Evolutionary conservation across 495 filamentous ascomycete genomes (phyloP), one percentile per base, ranked within the genome.

Genomic region (Viridothelium virens): DNA sequence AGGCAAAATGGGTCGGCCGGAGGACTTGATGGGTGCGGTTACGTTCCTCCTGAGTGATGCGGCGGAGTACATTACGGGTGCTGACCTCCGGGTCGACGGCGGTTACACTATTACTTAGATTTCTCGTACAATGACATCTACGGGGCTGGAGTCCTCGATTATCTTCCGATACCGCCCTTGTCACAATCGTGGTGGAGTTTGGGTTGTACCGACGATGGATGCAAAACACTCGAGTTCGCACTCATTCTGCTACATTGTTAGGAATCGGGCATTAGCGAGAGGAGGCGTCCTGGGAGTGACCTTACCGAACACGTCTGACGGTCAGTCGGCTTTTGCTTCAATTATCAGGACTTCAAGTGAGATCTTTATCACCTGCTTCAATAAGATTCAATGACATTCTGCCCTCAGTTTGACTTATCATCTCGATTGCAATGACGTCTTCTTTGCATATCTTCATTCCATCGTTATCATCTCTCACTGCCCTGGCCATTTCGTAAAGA

Each of bases 21-120:
- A 89, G 73, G 94, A 97, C 70, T 81, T 97, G 25, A 96, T 93
- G 91, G 93, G 93, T 1, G 86, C 93, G 1, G 93, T 96, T 59
- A 89, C 89, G 1, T 97, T 93, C 79, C 77, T 97, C 70, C 85
- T 90, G 37, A 93, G 89, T 65, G 94, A 96, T 74, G 93, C 92
- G 0, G 85, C 86, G 59, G 78, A 77, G 44, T 97, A 96, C 79
- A 86, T 97, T 56, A 97, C 91, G 14, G 93, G 94, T 12, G 89
- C 91, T 9, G 92, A 97, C 70, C 78, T 97, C 66, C 82, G 91
- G 16, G 91, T 96, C 31, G 92, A 97, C 74, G 93, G 93, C 53
- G 92, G 91, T 12, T 97, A 96, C 75, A 96, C 91, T 33, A 76
- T 91, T 63, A 95, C 89, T 67, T 92, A 87, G 63, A n/a, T 56